Evolutionary conservation across 1,284 basidiomycete genomes (phyloP).

Genomic region (Cryptococcus floricola): DNA sequence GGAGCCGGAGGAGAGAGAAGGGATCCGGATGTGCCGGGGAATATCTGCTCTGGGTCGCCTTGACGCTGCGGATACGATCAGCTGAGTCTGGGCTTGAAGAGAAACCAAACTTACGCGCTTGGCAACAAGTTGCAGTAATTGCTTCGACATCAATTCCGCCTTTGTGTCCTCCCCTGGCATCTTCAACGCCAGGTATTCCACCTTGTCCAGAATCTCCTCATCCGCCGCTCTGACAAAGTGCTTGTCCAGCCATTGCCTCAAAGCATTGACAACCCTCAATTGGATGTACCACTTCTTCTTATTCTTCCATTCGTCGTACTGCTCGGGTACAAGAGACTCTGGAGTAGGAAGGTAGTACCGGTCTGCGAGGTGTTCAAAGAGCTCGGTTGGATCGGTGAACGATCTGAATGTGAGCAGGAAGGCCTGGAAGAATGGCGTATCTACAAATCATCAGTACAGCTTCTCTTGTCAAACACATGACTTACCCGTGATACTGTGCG

Average conservation of each 20-base stretch:
- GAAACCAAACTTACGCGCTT: conserved; percentile 53
- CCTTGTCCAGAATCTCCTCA: conserved; percentile 66
- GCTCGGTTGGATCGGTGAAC: conserved; percentile 79
- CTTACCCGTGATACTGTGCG: conserved; percentile 77
- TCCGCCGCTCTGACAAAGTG: conserved; percentile 79
- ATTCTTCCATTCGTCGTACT: conserved; percentile 77
- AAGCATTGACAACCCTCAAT: conserved; percentile 75
- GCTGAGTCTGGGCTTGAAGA: neutral
- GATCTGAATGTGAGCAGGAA: conserved; percentile 98
- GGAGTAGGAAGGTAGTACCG: conserved; percentile 81
- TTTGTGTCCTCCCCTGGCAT: conserved; percentile 53
- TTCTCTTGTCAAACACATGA: conserved; percentile 3
- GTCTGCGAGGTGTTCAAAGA: conserved; percentile 79
- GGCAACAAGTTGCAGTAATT: conserved; percentile 65
- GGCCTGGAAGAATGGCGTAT: conserved; percentile 71
- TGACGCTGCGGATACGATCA: conserved; percentile 14
- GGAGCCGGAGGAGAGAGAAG: conserved; percentile 35
- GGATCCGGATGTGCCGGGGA: conserved; percentile 26
- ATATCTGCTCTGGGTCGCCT: conserved; percentile 21
- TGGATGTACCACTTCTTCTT: conserved; percentile 87
- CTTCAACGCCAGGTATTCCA: conserved; percentile 71
- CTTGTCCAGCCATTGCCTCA: conserved; percentile 76
- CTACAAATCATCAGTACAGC: conserved; percentile 6
- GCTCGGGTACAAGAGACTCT: conserved; percentile 59
- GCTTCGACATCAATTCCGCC: conserved; percentile 65